Evolutionary conservation across 768 basidiomycete species (phyloP).

Genomic region (Lepiota subincarnata): DNA sequence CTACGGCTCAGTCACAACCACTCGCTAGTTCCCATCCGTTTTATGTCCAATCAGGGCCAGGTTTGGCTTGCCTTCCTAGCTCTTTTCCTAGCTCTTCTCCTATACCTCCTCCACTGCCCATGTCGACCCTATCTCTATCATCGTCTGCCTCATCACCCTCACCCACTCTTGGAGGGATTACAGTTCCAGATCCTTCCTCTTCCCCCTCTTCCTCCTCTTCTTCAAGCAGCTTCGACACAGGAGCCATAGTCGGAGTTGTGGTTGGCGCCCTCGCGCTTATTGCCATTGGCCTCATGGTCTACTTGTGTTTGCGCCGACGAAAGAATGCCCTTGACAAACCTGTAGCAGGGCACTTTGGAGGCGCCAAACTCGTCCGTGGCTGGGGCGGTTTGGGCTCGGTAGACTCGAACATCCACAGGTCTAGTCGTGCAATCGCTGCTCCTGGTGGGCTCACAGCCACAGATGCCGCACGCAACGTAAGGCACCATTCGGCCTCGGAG

Average conservation of each 20-base stretch:
- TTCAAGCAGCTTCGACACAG: conserved; percentile 27
- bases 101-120: conserved; percentile 15
- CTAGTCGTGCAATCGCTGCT: background rate
- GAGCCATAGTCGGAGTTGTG: conserved; percentile 49
- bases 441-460: background rate
- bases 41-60: conserved; percentile 24
- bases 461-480: conserved; percentile 12
- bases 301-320: conserved; percentile 26
- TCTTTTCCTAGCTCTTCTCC: conserved; percentile 12
- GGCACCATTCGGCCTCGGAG: conserved; percentile 13
- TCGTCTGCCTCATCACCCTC: conserved; percentile 11
- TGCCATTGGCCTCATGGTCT: conserved; percentile 26
- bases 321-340: conserved; percentile 11
- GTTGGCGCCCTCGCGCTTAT: conserved; percentile 42
- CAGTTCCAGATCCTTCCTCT: conserved; percentile 13
- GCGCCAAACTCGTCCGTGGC: conserved; percentile 9
- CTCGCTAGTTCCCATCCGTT: conserved; percentile 21
- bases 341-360: conserved; percentile 9
- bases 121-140: conserved; percentile 16
- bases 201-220: conserved; percentile 21
- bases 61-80: conserved; percentile 31
- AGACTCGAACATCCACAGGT: conserved; percentile 22
- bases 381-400: conserved; percentile 31
- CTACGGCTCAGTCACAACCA: conserved; percentile 22
- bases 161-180: background rate